Evolutionary conservation across 2,329 filamentous ascomycete species (phyloP).

Genomic region (Basipetospora chlamydospora): DNA sequence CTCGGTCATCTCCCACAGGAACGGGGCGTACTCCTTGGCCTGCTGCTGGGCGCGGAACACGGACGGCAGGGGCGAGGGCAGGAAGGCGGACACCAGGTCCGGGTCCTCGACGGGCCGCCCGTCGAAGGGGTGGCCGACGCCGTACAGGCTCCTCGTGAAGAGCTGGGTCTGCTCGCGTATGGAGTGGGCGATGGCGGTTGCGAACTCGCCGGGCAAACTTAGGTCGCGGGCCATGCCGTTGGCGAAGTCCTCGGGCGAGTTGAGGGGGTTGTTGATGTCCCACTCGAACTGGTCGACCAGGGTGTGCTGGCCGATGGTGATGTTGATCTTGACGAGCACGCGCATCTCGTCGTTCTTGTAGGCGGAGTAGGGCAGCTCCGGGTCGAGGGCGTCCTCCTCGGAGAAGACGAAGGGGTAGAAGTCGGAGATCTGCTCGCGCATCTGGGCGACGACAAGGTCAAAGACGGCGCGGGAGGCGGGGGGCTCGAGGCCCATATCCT

Average conservation of each 20-base stretch:
- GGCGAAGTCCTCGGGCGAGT: constrained; percentile 91
- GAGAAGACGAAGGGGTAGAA: constrained; percentile 87
- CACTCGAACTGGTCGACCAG: constrained; percentile 96
- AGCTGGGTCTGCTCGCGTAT: constrained; percentile 93
- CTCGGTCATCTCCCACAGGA: constrained; percentile 86
- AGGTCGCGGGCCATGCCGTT: constrained; percentile 78
- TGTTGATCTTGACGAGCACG: constrained; percentile 87
- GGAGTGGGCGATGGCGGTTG: constrained; percentile 92
- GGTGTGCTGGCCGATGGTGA: constrained; percentile 89
- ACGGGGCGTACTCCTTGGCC: constrained; percentile 87
- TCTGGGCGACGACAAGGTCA: constrained; percentile 49
- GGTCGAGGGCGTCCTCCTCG: constrained; percentile 80
- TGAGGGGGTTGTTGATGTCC: constrained; percentile 92
- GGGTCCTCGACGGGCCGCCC: constrained; percentile 85
- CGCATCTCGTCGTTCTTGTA: constrained; percentile 99
- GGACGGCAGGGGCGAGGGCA: constrained; percentile 66
- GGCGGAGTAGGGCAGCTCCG: constrained; percentile 75
- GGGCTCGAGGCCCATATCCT: constrained; percentile 72
- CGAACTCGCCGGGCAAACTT: constrained; percentile 86
- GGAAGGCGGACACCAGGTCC: constrained; percentile 72
- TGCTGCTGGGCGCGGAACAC: constrained; percentile 85
- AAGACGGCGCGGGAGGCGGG: constrained; percentile 51
- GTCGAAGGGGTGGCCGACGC: constrained; percentile 87
- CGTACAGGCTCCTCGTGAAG: constrained; percentile 86
- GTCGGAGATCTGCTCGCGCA: constrained; percentile 81